These are phyloP conservation scores for Geoglossum cookeanum DNA, from an alignment of 2,329 filamentous ascomycete species.

Conservation along the genomic window DNA sequence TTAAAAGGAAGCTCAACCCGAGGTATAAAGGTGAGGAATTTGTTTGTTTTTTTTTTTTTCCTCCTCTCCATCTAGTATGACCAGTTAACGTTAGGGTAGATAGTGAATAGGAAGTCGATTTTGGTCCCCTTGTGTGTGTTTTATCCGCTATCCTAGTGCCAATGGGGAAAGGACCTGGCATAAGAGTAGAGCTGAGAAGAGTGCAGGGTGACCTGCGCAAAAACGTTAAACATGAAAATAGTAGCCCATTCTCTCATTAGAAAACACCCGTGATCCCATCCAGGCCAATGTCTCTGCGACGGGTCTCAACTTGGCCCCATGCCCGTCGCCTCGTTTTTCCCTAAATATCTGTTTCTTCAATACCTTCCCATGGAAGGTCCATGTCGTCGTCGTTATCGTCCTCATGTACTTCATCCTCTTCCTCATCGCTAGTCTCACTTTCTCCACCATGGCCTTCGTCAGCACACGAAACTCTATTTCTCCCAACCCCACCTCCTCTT, in stretches of 20 bases:
- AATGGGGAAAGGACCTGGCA: too few species aligned
- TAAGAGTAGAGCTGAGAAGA: too few species aligned
- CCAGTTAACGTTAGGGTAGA: too few species aligned
- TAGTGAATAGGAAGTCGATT: too few species aligned
- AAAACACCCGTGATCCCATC: background rate
- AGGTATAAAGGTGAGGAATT: too few species aligned
- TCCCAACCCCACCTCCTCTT: background rate
- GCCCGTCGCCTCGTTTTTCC: background rate
- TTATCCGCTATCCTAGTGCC: too few species aligned
- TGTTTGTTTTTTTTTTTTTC: too few species aligned
- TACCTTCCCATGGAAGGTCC: conserved; percentile 12
- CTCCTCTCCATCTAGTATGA: too few species aligned
- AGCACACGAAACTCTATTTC: background rate
- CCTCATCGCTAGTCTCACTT: conserved; percentile 2
- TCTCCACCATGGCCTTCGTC: background rate
- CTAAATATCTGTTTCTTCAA: conserved; percentile 6
- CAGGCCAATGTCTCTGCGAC: background rate
- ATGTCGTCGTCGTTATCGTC: conserved; percentile 10
- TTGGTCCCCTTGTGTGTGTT: too few species aligned
- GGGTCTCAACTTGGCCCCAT: background rate
- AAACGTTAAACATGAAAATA: too few species aligned
- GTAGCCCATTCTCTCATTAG: background rate
- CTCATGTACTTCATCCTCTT: conserved; percentile 7
- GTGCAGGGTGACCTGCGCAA: too few species aligned
- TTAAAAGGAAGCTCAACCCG: too few species aligned